A percentile compares a stretch with the other conserved stretches of the same genome.
These are phyloP conservation scores for Ensete ventricosum DNA, from an alignment of 176 grass and related monocot genomes.

Conservation along the genomic window DNA sequence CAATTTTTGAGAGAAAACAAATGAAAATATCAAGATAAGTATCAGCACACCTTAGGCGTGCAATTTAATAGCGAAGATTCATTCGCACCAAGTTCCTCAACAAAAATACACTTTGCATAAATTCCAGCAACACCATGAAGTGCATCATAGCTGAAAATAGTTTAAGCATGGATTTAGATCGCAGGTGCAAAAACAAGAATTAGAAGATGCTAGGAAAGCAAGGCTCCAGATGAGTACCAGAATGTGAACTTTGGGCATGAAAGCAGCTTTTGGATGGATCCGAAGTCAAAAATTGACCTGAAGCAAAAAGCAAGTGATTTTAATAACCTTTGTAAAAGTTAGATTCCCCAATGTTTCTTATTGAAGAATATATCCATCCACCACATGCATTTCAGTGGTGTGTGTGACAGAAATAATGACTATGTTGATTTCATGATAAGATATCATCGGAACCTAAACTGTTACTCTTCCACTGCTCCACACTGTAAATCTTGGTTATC, in stretches of 20 bases:
- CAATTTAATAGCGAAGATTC: slow-evolving; percentile 91
- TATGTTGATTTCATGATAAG: not conserved
- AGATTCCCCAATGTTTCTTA: not conserved
- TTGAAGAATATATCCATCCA: not conserved
- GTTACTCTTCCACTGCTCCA: not conserved
- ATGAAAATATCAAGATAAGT: not conserved
- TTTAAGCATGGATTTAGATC: slow-evolving; percentile 24
- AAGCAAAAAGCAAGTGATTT: not conserved
- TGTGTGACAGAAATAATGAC: not conserved
- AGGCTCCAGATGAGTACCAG: slow-evolving; percentile 42
- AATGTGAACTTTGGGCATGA: slow-evolving; percentile 83
- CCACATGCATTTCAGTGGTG: not conserved
- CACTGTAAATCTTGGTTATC: too few species aligned
- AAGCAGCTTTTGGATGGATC: slow-evolving; percentile 76
- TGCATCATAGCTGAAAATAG: slow-evolving; percentile 68
- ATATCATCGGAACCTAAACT: not conserved
- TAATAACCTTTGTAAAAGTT: not conserved
- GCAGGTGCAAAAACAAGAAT: not conserved
- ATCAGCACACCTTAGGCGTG: slow-evolving; percentile 52
- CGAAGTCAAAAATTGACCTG: slow-evolving; percentile 90
- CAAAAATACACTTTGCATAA: slow-evolving; percentile 84
- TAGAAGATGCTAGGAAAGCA: slow-evolving; percentile 5
- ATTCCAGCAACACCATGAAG: slow-evolving; percentile 91
- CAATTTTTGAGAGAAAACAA: not conserved
- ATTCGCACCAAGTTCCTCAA: slow-evolving; percentile 90